These are phyloP conservation scores for Nicotiana tabacum DNA, from an alignment of 257 asterid genomes.

Conservation along the genomic window DNA sequence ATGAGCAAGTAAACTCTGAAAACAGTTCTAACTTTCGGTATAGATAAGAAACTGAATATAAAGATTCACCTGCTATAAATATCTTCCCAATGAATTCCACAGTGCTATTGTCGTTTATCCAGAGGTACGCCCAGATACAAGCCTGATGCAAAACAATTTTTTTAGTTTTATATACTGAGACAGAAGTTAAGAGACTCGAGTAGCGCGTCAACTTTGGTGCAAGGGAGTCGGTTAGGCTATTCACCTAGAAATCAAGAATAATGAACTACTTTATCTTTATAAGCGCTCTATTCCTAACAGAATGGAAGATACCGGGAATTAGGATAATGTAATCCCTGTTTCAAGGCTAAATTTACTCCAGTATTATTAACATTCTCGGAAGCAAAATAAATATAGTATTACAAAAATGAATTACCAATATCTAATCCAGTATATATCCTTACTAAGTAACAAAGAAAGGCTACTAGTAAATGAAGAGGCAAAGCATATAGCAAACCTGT, in stretches of 20 bases:
- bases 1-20: not conserved
- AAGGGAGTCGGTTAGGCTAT: not conserved
- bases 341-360: not conserved
- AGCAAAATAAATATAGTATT: not conserved
- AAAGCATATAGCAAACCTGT: slow-evolving; percentile 23
- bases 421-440: not conserved
- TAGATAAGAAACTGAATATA: slow-evolving; percentile 9
- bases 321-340: not conserved
- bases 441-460: not conserved
- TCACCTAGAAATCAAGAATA: not conserved
- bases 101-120: slow-evolving; percentile 60
- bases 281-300: not conserved
- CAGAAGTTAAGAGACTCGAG: not conserved
- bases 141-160: slow-evolving; percentile 24
- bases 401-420: not conserved
- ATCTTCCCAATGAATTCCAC: slow-evolving; percentile 71
- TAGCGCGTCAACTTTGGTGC: not conserved
- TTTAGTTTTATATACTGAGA: not conserved
- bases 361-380: not conserved
- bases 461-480: not conserved
- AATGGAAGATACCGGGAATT: not conserved
- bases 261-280: not conserved
- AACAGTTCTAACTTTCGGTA: not conserved
- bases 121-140: slow-evolving; percentile 71
- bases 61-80: slow-evolving; percentile 66